Evolutionary conservation across 1,284 basidiomycete species (phyloP), one percentile per base, ranked within the genome.

Genomic region (Agaricales sp.): DNA sequence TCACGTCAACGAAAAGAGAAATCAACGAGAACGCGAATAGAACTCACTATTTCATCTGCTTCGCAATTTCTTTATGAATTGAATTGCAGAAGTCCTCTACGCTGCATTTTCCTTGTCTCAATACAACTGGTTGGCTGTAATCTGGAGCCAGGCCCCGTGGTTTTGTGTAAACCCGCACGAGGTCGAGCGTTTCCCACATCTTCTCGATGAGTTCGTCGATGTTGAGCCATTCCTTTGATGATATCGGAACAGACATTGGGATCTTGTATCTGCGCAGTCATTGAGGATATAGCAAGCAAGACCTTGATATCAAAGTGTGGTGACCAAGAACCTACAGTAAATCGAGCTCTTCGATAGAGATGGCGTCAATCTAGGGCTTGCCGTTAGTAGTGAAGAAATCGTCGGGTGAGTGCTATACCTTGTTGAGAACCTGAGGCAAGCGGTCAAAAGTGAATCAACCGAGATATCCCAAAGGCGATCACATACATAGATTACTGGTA

Each of bases 281-380:
- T 35, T 11, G 30, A 35, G 8, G 30, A 26, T n/a, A n/a, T n/a
- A n/a, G n/a, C n/a, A n/a, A n/a, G n/a, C n/a, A n/a, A n/a, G n/a
- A n/a, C n/a, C n/a, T n/a, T n/a, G n/a, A n/a, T n/a, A n/a, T n/a
- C n/a, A n/a, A n/a, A n/a, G n/a, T n/a, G n/a, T n/a, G n/a, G 47
- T 50, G 18, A 48, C 12, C 8, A 8, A 11, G 30, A 8, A n/a
- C 75, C 63, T 68, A 94, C 67, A 99, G 71, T 48, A 99, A 77
- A 66, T 99, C 94, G 38, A 99, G 80, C 67, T 99, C 96, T 68
- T 99, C 93, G 63, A 99, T 98, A 52, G 92, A 95, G 61, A 99
- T 95, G 16, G 89, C 92, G 63, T 99, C 95, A 61, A 99, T 99
- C 86, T 97, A 71, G 63, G 58, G 43, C 51, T 46, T 57, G 53